phyloP scores from a whole-genome alignment of 2,329 filamentous ascomycete genomes.

The Parasarocladium wereldwijsianum region DNA sequence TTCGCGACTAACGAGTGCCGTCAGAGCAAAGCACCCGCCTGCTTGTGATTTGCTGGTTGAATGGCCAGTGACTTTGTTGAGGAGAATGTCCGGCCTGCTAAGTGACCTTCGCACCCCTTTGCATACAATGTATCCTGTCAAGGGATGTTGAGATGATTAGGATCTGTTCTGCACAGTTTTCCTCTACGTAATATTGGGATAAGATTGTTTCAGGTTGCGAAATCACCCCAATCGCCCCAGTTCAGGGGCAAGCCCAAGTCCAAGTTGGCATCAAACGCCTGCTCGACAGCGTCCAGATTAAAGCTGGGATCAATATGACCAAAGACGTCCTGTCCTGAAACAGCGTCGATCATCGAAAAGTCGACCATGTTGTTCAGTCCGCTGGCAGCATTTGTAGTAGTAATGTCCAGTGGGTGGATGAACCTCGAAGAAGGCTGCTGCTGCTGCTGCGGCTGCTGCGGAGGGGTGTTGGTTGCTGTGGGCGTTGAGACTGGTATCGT shows the following conservation, averaged over 20 bases:
- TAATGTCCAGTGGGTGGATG: conserved; percentile 11
- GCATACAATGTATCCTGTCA: too few relatives aligned
- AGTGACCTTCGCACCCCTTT: too few relatives aligned
- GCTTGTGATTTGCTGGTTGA: too few relatives aligned
- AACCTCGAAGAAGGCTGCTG: conserved; percentile 11
- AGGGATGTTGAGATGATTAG: too few relatives aligned
- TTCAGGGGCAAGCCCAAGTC: conserved; percentile 38
- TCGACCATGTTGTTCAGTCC: conserved; percentile 22
- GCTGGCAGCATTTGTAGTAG: conserved; percentile 12
- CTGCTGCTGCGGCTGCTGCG: conserved; percentile 5
- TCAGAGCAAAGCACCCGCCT: too few relatives aligned
- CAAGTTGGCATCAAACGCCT: conserved; percentile 37
- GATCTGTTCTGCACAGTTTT: too few relatives aligned
- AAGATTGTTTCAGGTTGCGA: conserved; percentile 13
- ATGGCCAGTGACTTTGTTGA: too few relatives aligned
- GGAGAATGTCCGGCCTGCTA: too few relatives aligned
- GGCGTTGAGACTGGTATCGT: too few relatives aligned
- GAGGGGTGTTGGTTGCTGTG: conserved; percentile 5
- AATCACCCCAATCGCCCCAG: conserved; percentile 31
- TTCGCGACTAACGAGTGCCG: too few relatives aligned
- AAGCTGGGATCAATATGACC: conserved; percentile 40
- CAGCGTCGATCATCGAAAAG: conserved; percentile 25
- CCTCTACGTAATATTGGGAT: too few relatives aligned
- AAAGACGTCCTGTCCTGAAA: conserved; percentile 37
- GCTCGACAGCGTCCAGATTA: conserved; percentile 36